These are phyloP conservation scores for Tuber calosporum DNA, from an alignment of 495 filamentous ascomycete genomes.

Conservation along the genomic window DNA sequence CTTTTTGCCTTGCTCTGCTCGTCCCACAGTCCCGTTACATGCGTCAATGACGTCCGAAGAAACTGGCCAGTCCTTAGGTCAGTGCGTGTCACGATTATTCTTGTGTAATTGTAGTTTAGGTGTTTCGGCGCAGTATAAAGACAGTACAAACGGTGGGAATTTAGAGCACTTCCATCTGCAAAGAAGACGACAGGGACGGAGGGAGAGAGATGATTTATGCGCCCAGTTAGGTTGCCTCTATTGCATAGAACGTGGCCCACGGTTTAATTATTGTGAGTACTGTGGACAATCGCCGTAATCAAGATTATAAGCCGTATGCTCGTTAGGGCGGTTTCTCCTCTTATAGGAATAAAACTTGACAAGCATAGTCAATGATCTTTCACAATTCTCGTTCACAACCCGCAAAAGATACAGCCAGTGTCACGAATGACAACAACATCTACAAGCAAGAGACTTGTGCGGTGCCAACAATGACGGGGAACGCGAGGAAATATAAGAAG, in stretches of 20 bases:
- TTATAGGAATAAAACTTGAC: no score
- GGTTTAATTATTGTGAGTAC: neutral
- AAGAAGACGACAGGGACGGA: neutral
- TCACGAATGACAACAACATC: neutral
- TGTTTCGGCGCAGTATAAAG: neutral
- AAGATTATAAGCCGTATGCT: no score
- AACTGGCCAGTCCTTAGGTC: neutral
- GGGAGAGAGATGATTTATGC: neutral
- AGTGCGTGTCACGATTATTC: neutral
- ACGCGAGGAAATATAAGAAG: neutral
- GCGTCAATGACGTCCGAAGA: neutral
- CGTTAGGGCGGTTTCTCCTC: no score
- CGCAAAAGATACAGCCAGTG: neutral
- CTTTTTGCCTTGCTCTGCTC: neutral
- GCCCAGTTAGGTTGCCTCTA: neutral
- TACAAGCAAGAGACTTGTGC: neutral
- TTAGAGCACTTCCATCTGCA: neutral
- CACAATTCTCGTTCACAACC: neutral
- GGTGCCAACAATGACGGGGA: neutral
- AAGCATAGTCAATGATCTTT: neutral
- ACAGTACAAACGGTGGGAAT: neutral
- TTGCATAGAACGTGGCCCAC: neutral
- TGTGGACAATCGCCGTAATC: no score
- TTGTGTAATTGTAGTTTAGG: neutral
- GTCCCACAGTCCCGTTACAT: neutral